Evolutionary conservation across 345 rosid species (phyloP).

Genomic region (Arabidopsis arenosa): DNA sequence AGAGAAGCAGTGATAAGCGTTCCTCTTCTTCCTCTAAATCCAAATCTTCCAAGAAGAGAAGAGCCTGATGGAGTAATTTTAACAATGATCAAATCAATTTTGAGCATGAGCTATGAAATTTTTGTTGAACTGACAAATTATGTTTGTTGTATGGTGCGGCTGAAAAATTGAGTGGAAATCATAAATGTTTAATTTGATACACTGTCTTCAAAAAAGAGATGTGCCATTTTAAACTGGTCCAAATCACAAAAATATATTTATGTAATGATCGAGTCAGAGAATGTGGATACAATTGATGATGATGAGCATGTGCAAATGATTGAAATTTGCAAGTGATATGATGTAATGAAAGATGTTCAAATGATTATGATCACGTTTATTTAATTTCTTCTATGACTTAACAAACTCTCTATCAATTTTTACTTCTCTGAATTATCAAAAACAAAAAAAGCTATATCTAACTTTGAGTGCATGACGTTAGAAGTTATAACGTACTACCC

Average conservation of each 20-base stretch:
- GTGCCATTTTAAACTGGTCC: background rate
- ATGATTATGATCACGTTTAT: slow-evolving; percentile 35
- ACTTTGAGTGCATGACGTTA: slow-evolving; percentile 29
- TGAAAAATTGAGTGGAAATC: background rate
- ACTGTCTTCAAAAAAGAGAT: background rate
- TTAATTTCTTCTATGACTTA: slow-evolving; percentile 21
- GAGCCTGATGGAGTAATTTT: slow-evolving; percentile 34
- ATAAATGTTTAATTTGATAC: background rate
- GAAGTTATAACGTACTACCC: background rate
- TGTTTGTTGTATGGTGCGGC: slow-evolving; percentile 16
- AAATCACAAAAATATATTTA: background rate
- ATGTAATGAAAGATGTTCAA: slow-evolving; percentile 37
- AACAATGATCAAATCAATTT: slow-evolving; percentile 16
- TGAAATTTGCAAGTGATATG: slow-evolving; percentile 28
- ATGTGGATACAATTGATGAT: slow-evolving; percentile 40
- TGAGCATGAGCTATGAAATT: slow-evolving; percentile 11
- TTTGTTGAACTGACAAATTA: background rate
- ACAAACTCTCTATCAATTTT: slow-evolving; percentile 21
- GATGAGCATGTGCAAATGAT: slow-evolving; percentile 44
- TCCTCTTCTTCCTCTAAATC: slow-evolving; percentile 50
- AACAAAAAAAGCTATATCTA: background rate
- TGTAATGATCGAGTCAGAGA: slow-evolving; percentile 35
- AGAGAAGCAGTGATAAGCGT: slow-evolving; percentile 56
- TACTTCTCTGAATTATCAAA: background rate
- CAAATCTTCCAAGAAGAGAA: slow-evolving; percentile 67